phyloP scores from a whole-genome alignment of 2,329 filamentous ascomycete genomes.

The Lachnellula subtilissima region DNA sequence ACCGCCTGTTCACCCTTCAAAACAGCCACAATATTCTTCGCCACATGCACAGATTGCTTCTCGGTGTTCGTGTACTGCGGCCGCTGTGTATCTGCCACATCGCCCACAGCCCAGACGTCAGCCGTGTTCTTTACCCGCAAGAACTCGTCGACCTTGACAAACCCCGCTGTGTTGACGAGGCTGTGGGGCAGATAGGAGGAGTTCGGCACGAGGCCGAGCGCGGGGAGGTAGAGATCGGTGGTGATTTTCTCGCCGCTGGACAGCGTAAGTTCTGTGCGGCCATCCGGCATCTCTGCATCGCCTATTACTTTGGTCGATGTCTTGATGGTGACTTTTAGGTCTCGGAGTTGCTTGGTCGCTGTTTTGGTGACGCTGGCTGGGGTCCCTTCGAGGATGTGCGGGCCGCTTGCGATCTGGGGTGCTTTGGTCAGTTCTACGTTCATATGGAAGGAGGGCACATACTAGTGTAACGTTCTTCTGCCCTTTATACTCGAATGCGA shows the following conservation, averaged over 20 bases:
- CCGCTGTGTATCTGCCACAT: constrained; percentile 18
- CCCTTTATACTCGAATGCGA: constrained; percentile 26
- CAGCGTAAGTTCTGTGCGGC: constrained; percentile 47
- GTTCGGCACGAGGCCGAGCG: constrained; percentile 52
- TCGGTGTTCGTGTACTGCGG: constrained; percentile 19
- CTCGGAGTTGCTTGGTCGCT: constrained; percentile 41
- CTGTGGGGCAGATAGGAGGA: constrained; percentile 46
- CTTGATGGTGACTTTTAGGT: constrained; percentile 46
- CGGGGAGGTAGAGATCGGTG: constrained; percentile 53
- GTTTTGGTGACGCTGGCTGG: constrained; percentile 21
- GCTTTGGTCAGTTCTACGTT: background rate
- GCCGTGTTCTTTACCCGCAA: constrained; percentile 42
- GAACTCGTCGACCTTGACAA: constrained; percentile 47
- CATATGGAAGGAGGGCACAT: background rate
- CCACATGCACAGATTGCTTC: constrained; percentile 21
- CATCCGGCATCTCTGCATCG: constrained; percentile 35
- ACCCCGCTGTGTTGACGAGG: constrained; percentile 42
- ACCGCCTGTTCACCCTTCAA: constrained; percentile 13
- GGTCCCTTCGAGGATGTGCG: constrained; percentile 25
- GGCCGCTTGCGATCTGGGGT: constrained; percentile 29
- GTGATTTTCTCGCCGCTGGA: constrained; percentile 42
- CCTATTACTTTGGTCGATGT: constrained; percentile 39
- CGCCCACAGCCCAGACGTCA: constrained; percentile 28
- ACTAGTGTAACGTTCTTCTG: constrained; percentile 28
- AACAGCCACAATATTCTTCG: constrained; percentile 22